Base-by-base conservation (phyloP, 306 rosid genomes). In the Corylus heterophylla region DNA sequence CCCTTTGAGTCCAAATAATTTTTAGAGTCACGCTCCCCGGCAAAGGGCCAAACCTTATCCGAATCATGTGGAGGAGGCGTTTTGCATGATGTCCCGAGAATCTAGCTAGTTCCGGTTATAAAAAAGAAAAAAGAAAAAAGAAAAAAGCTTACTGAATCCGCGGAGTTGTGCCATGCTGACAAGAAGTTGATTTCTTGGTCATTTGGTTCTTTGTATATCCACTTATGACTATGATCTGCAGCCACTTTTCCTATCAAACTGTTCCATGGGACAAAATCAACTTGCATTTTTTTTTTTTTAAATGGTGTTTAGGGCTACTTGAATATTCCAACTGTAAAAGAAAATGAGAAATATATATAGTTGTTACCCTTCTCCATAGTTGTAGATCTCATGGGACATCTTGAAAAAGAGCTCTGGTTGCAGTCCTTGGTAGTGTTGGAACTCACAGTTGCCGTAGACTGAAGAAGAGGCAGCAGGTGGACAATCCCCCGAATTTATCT, bases 311-410 rank as follows among this genome's bases (percentile, higher is more conserved):
- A 66, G 48, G 80, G 66, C 56, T 58, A 76, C 29, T 18, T n/a
- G 25, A 50, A 20, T 49, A 50, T 11, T 50, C 76, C 47, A 52
- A 73, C 29, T 10, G 18, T 51, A 25, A 71, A 78, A 64, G 67
- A 55, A 27, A 54, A 35, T 10, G 69, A 45, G 31, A 17, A 67
- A 44, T 69, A 18, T 67, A 17, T 77, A 27, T 5, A 69, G 68
- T 22, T 16, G 7, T 50, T 5, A 93, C 99, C 99, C 99, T 88
- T 96, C 99, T 48, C 99, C 99, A 66, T 89, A 96, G 87, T 96
- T 96, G 76, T 96, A 96, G 94, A 96, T 96, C 98, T 96, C 99
- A 77, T 96, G 99, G 25, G 99, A 96, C 99, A 96, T 93, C 93
- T 96, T 96, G 92, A 96, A 96, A 91, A 96, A 96, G 71, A 93